A percentile compares a stretch with the other conserved stretches of the same genome.
Conservation (phyloP, 345 rosid species). For the Pelargonium nanum region DNA sequence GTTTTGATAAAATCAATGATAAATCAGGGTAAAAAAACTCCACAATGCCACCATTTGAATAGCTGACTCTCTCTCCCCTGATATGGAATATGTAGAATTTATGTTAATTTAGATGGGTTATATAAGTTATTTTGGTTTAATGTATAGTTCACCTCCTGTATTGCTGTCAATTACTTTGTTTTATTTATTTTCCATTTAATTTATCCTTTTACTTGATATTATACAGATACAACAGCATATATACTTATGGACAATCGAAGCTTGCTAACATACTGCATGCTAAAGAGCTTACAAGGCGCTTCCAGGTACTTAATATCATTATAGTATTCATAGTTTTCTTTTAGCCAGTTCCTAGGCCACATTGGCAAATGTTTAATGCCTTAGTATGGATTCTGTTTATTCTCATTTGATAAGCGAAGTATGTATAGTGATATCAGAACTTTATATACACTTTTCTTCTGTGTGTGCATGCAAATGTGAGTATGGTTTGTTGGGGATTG, state of each 20-base stretch:
- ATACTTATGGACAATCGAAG: conserved; percentile 32
- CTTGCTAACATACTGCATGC: conserved; percentile 31
- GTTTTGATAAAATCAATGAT: conserved; percentile 39
- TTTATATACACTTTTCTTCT: not conserved
- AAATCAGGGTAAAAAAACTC: conserved; percentile 25
- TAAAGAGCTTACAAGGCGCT: conserved; percentile 23
- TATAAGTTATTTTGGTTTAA: not conserved
- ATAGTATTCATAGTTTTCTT: not conserved
- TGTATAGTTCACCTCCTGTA: not conserved
- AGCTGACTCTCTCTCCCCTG: not conserved
- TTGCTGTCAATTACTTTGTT: too few species aligned
- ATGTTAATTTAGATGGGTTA: not conserved
- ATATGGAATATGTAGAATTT: too few species aligned
- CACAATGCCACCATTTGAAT: not conserved
- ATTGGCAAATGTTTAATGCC: too few species aligned
- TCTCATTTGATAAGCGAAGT: too few species aligned
- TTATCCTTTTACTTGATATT: not conserved
- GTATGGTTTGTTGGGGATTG: too few species aligned
- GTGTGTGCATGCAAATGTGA: too few species aligned
- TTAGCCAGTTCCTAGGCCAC: not conserved
- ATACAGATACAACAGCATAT: conserved; percentile 11
- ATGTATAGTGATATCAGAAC: not conserved
- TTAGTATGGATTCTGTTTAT: not conserved
- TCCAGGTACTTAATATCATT: conserved; percentile 17
- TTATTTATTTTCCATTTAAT: not conserved